A percentile compares a stretch with the other conserved stretches of the same genome.
Conservation (phyloP, 306 rosid genomes). For the Luffa aegyptiaca region DNA sequence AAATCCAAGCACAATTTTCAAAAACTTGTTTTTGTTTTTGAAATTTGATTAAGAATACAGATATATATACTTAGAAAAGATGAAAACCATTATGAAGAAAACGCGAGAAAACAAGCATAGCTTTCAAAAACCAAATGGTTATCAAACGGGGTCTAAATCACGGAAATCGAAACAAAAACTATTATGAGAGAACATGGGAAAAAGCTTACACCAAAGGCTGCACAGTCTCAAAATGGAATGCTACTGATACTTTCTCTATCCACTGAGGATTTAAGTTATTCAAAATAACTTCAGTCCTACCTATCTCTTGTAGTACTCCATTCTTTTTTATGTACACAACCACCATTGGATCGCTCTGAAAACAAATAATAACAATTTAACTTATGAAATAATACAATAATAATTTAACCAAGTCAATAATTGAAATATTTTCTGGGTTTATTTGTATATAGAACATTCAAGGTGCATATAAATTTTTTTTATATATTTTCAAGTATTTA, state of each 20-base stretch:
- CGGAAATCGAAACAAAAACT: too few species aligned
- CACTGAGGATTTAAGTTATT: constrained; percentile 62
- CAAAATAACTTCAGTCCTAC: constrained; percentile 74
- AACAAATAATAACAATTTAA: neutral
- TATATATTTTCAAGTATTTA: too few species aligned
- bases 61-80: too few species aligned
- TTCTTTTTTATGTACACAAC: constrained; percentile 40
- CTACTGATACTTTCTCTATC: constrained; percentile 53
- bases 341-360: constrained; percentile 83
- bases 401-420: neutral
- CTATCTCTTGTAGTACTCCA: constrained; percentile 60
- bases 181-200: neutral
- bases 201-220: constrained; percentile 60
- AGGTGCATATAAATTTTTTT: neutral
- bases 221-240: constrained; percentile 76
- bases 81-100: too few species aligned
- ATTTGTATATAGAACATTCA: neutral
- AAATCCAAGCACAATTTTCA: too few species aligned
- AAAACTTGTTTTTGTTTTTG: too few species aligned
- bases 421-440: neutral
- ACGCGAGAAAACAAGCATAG: too few species aligned
- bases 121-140: too few species aligned
- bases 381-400: neutral
- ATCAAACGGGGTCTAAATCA: too few species aligned
- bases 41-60: too few species aligned